A percentile compares a stretch with the other conserved stretches of the same genome.
Conservation (phyloP, 768 basidiomycete species). For the Macrolepiota fuliginosa region DNA sequence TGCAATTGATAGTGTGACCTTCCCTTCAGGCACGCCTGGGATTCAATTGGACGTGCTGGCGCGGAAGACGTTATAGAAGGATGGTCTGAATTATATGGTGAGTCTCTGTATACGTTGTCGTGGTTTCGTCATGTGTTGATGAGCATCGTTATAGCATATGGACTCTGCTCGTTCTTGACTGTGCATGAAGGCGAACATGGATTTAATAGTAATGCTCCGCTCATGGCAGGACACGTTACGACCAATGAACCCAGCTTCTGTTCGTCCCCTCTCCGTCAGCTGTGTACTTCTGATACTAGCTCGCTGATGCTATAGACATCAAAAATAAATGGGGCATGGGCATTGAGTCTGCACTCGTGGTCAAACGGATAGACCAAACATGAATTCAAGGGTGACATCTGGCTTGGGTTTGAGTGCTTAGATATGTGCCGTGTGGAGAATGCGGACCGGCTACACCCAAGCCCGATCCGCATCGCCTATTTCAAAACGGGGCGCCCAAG, state of each 20-base stretch:
- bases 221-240: conserved; percentile 85
- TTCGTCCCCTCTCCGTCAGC: conserved; percentile 20
- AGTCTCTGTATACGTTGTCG: conserved; percentile 21
- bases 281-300: too few species aligned
- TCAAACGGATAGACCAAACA: conserved; percentile 71
- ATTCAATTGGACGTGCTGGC: conserved; percentile 84
- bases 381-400: conserved; percentile 69
- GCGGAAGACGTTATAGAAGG: conserved; percentile 84
- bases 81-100: conserved; percentile 78
- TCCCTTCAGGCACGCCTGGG: conserved; percentile 89
- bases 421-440: conserved; percentile 92
- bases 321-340: conserved; percentile 87
- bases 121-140: conserved; percentile 11
- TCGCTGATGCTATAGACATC: conserved; percentile 32
- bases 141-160: conserved; percentile 63
- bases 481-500: too few species aligned
- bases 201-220: conserved; percentile 65
- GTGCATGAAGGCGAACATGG: conserved; percentile 85
- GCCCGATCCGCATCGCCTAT: too few species aligned
- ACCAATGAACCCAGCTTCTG: conserved; percentile 96
- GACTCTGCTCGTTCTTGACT: conserved; percentile 83
- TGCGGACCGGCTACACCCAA: too few species aligned
- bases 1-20: conserved; percentile 85
- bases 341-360: conserved; percentile 83
- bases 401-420: conserved; percentile 93